Percentiles rank a stretch among this genome's conserved stretches.
Conservation (phyloP, 495 filamentous ascomycete genomes). For the Hyaloscypha finlandica region DNA sequence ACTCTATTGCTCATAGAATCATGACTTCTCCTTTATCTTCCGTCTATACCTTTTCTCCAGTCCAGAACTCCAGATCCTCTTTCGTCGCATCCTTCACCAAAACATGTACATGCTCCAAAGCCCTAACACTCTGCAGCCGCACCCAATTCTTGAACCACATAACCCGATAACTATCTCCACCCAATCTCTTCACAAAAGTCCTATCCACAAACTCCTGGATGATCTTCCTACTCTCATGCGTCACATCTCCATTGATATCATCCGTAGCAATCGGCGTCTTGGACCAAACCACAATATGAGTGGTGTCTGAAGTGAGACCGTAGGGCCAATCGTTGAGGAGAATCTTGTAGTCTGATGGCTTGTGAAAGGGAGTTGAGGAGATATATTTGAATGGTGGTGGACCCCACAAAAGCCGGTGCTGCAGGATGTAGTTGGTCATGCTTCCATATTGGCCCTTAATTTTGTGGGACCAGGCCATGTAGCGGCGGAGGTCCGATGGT, state of each 20-base stretch:
- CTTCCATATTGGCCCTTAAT: constrained; percentile 73
- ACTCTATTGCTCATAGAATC: neutral
- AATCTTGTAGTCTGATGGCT: constrained; percentile 72
- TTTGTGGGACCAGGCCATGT: constrained; percentile 74
- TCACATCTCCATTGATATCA: constrained; percentile 69
- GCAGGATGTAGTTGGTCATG: constrained; percentile 75
- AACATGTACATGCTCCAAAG: constrained; percentile 75
- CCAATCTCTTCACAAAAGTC: constrained; percentile 64
- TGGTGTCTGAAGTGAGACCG: constrained; percentile 68
- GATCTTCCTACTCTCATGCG: constrained; percentile 58
- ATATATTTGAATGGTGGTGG: constrained; percentile 50
- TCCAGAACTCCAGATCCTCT: constrained; percentile 32
- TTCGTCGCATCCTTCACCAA: constrained; percentile 31
- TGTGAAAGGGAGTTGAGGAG: constrained; percentile 64
- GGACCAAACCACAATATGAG: constrained; percentile 71
- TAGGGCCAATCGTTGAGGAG: constrained; percentile 94
- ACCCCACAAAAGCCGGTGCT: constrained; percentile 72
- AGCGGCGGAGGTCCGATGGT: constrained; percentile 81
- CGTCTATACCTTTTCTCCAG: constrained; percentile 14
- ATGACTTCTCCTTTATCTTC: neutral
- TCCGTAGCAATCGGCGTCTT: constrained; percentile 60
- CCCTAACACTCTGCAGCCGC: constrained; percentile 81
- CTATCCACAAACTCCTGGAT: constrained; percentile 68
- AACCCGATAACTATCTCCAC: constrained; percentile 57
- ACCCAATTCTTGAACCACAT: constrained; percentile 96